Evolutionary conservation across 192 early-diverging fungal species (phyloP), one percentile per base, ranked within the genome.

Genomic region (Backusella mclennaniae): DNA sequence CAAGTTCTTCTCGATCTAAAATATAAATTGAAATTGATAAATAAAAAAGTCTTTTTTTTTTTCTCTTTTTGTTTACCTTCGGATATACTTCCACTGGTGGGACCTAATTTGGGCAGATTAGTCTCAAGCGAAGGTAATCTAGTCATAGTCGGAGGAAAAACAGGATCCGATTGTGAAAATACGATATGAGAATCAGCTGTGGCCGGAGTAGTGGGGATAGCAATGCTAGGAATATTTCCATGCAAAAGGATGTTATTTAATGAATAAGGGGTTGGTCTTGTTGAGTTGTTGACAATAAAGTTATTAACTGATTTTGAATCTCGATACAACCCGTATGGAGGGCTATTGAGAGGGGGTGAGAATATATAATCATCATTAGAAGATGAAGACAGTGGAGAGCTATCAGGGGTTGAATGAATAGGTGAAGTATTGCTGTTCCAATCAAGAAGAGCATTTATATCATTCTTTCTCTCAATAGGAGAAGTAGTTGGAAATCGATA

Each of bases 121-220:
- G 35, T 35, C 8, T 74, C 73, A 41, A 26, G 53, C 15, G 56
- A 44, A 1, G 44, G 19, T 26, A 46, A 42, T 17, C 41, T 46
- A 12, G 73, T 23, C 3, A 41, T n/a, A 23, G n/a, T 36, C 11
- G 68, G 17, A 12, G 73, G 56, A 14, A 41, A 41, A 14, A 26
- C 39, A 11, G 68, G 23, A 6, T 36, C 68, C 8, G 68, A 69
- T 35, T 36, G 68, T 35, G 68, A 42, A 41, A 41, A 41, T 35
- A 44, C 21, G 21, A 31, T 35, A 21, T 36, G 39, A 7, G 59
- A 23, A 35, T 21, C 11, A 46, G 35, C 26, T 21, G 38, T 8
- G 44, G 41, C 31, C 23, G 74, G 74, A n/a, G 74, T 75, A 31
- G 74, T 35, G 8, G 66, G 74, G 19, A 75, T 75, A 49, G 52